These are phyloP conservation scores for Eucalyptus polybractea DNA, from an alignment of 345 rosid genomes.

Conservation along the genomic window DNA sequence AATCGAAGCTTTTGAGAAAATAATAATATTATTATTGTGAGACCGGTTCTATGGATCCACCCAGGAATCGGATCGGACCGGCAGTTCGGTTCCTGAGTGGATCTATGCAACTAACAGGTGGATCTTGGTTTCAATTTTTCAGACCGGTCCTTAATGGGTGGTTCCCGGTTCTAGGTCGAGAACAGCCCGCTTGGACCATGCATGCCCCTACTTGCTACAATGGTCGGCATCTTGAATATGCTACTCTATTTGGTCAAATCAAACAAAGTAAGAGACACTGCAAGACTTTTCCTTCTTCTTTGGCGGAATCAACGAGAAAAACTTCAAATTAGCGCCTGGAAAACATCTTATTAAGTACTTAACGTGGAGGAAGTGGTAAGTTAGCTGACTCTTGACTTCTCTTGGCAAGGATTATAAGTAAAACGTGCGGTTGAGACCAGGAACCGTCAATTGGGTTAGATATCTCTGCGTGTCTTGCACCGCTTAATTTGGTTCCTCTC, in stretches of 20 bases:
- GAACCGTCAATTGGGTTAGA: background rate
- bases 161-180: accelerated
- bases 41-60: no score
- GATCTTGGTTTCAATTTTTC: accelerated
- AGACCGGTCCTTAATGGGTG: accelerated
- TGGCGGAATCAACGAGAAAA: background rate
- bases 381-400: background rate
- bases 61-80: accelerated
- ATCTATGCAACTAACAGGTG: accelerated
- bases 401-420: background rate
- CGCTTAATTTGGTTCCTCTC: background rate
- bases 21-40: no score
- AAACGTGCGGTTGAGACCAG: background rate
- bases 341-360: background rate
- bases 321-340: background rate
- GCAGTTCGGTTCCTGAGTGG: accelerated
- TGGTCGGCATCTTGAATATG: background rate
- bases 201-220: background rate
- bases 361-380: background rate
- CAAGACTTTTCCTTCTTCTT: background rate
- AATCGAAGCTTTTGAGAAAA: no score
- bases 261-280: background rate
- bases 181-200: accelerated
- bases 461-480: background rate
- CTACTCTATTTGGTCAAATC: background rate